These are phyloP conservation scores for Diphasiastrum complanatum DNA, from an alignment of 83 land plant species.

Conservation along the genomic window DNA sequence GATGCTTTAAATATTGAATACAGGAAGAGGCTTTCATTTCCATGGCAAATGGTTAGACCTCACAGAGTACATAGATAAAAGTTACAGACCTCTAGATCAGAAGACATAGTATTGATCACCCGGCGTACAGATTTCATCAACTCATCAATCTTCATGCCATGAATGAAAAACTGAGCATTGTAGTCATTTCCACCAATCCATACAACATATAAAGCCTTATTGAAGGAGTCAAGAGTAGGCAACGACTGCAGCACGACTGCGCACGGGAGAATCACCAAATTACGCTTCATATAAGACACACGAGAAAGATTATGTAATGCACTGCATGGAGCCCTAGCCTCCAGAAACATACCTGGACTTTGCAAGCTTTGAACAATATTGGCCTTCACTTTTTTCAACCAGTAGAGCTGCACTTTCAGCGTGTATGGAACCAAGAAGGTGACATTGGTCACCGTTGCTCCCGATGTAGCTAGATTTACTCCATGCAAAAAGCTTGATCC, in stretches of 20 bases:
- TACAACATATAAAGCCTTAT: no score
- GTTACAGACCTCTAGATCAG: background rate
- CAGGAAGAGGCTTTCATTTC: no score
- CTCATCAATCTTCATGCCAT: background rate
- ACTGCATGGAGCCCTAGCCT: background rate
- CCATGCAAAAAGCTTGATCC: conserved; percentile 9
- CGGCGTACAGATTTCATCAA: background rate
- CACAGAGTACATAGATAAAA: background rate
- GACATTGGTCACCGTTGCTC: conserved; percentile 1
- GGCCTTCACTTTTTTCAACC: background rate
- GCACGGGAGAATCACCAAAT: no score
- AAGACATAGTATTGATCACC: background rate
- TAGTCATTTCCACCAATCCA: conserved; percentile 8
- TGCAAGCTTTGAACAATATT: background rate
- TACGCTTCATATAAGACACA: background rate
- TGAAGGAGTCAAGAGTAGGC: no score
- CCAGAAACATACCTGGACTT: background rate
- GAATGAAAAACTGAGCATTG: background rate
- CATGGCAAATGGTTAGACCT: background rate
- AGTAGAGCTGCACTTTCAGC: conserved; percentile 2
- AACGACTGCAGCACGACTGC: no score
- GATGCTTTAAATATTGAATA: background rate
- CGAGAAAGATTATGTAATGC: background rate
- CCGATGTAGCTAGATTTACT: conserved; percentile 4
- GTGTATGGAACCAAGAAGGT: no score